A percentile compares a stretch with the other conserved stretches of the same genome.
Evolutionary conservation across 805 yeast genomes (phyloP).

Genomic region (Monosporozyma siamensis): DNA sequence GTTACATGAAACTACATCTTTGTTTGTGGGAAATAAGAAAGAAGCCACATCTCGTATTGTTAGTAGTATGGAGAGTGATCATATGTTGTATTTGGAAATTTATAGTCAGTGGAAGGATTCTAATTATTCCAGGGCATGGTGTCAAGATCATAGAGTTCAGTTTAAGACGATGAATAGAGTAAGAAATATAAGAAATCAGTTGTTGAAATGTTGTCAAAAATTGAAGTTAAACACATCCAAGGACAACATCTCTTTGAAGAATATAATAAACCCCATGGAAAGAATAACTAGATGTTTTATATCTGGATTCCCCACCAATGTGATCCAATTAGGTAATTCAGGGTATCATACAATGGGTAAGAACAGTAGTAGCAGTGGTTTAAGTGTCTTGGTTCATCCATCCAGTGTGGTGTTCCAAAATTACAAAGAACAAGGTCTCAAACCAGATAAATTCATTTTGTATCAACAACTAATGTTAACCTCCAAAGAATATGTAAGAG

Average conservation of each 20-base stretch:
- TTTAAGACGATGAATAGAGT: slow-evolving; percentile 62
- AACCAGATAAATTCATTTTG: slow-evolving; percentile 64
- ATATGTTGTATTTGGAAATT: slow-evolving; percentile 60
- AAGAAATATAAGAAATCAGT: slow-evolving; percentile 60
- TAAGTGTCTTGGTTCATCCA: slow-evolving; percentile 78
- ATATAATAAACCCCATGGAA: slow-evolving; percentile 4
- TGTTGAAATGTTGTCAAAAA: slow-evolving; percentile 46
- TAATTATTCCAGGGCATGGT: slow-evolving; percentile 70
- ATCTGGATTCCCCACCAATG: slow-evolving; percentile 28
- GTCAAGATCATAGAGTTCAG: slow-evolving; percentile 74
- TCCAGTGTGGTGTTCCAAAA: slow-evolving; percentile 54
- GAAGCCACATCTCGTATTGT: slow-evolving; percentile 29
- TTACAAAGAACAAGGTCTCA: slow-evolving; percentile 36
- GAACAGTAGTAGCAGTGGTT: slow-evolving; percentile 51
- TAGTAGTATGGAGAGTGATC: slow-evolving; percentile 60
- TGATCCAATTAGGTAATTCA: slow-evolving; percentile 21
- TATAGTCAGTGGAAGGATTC: slow-evolving; percentile 68
- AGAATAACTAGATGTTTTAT: slow-evolving; percentile 16
- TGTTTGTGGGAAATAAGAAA: slow-evolving; percentile 19
- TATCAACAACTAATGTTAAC: slow-evolving; percentile 82
- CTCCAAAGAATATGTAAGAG: slow-evolving; percentile 80
- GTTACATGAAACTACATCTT: slow-evolving; percentile 66
- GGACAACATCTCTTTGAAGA: no score
- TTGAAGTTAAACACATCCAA: slow-evolving; percentile 16
- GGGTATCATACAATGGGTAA: slow-evolving; percentile 27